phyloP scores from a whole-genome alignment of 2,329 filamentous ascomycete species.

The Claviceps sp. region DNA sequence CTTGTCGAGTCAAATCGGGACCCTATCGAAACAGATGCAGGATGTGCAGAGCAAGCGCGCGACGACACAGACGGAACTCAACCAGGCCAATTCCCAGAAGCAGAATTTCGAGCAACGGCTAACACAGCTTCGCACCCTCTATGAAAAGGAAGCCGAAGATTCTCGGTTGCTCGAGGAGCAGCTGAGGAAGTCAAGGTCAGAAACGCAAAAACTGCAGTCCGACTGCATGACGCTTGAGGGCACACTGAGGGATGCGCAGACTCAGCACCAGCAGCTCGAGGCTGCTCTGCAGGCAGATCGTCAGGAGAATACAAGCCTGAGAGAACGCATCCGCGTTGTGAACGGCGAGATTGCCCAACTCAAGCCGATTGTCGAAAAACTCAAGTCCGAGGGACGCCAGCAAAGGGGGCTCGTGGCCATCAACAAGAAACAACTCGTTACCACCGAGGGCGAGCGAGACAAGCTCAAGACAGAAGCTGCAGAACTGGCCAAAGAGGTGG shows the following conservation, averaged over 20 bases:
- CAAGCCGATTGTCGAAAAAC: conserved; percentile 84
- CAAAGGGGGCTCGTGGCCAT: conserved; percentile 95
- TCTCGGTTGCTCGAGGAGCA: conserved; percentile 78
- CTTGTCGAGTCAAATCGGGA: conserved; percentile 87
- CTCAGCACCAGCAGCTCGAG: conserved; percentile 64
- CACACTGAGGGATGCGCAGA: conserved; percentile 66
- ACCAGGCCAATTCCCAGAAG: conserved; percentile 73
- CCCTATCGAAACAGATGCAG: conserved; percentile 85
- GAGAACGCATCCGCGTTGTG: conserved; percentile 72
- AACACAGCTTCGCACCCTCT: conserved; percentile 71
- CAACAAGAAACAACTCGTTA: conserved; percentile 93
- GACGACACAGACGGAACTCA: conserved; percentile 68
- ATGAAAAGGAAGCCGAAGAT: conserved; percentile 85
- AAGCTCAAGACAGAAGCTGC: conserved; percentile 72
- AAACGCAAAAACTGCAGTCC: conserved; percentile 71
- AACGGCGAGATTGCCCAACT: conserved; percentile 75
- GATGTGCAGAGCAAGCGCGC: conserved; percentile 74
- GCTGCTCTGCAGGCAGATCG: conserved; percentile 72
- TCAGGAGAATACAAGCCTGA: conserved; percentile 72
- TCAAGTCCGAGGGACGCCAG: conserved; percentile 81
- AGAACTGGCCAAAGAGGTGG: conserved; percentile 42
- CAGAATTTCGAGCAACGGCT: conserved; percentile 84
- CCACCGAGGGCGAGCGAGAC: conserved; percentile 77
- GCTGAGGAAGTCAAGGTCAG: conserved; percentile 58
- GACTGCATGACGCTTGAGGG: conserved; percentile 77